Conservation (phyloP, 2,329 filamentous ascomycete genomes). For the Periconia digitata region DNA sequence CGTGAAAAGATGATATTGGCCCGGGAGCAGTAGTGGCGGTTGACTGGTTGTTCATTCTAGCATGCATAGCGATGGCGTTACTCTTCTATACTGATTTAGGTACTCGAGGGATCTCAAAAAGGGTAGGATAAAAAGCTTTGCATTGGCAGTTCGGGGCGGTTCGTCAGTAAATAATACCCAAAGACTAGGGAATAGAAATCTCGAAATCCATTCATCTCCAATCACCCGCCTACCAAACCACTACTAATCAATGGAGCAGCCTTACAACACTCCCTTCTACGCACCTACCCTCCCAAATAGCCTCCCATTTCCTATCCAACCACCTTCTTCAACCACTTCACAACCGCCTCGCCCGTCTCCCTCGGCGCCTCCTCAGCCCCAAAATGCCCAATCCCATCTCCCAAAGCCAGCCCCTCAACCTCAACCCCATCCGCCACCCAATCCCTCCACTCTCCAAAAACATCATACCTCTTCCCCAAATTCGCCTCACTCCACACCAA, state of each 20-base stretch:
- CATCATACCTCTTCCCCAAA: conserved; percentile 54
- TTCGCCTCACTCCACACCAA: conserved; percentile 56
- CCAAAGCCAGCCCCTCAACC: conserved; percentile 52
- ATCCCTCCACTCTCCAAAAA: conserved; percentile 54
- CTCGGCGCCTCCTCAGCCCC: conserved; percentile 57
- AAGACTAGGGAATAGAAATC: no score
- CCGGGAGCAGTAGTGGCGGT: conserved; percentile 54
- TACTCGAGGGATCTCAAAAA: no score
- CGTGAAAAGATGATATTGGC: conserved; percentile 91
- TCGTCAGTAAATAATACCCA: no score
- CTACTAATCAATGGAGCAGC: no score
- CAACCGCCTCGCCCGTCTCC: conserved; percentile 47
- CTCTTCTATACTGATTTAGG: no score
- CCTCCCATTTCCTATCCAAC: no score
- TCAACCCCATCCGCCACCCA: conserved; percentile 49
- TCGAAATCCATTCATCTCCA: no score
- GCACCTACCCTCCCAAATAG: no score
- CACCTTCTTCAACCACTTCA: conserved; percentile 25
- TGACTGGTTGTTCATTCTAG: conserved; percentile 3
- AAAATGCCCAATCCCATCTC: conserved; percentile 57
- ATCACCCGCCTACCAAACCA: no score
- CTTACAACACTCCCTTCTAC: no score
- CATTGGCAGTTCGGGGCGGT: no score
- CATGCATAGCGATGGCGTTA: conserved; percentile 41
- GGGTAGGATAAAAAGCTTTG: no score